Base-by-base conservation (phyloP, 2,329 filamentous ascomycete species). In the Fonsecaea pedrosoi region DNA sequence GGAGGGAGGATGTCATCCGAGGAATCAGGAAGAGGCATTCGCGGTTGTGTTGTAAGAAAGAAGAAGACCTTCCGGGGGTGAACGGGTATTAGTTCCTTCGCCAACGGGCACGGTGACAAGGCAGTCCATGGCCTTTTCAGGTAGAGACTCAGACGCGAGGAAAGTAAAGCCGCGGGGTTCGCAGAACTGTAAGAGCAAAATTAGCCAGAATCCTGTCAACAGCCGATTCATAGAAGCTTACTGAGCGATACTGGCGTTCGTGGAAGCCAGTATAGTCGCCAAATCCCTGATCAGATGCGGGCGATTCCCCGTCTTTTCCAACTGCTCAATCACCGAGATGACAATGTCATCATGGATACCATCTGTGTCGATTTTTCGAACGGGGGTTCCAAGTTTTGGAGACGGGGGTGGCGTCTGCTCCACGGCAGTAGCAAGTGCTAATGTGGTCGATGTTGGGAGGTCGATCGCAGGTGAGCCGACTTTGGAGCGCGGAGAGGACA, bases 1-100 rank as follows among this genome's bases (percentile, higher is more conserved):
- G 82, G 70, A 76, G 81, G 77, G 71, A 84, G 74, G 74, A 81
- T 78, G 74, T 86, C 82, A 64, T 83, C 82, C 60, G 87, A 81
- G 53, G 82, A 85, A 71, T 91, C 87, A 1, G 92, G 92, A 21
- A 98, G 87, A 42, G 92, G 88, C 76, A 94, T 92, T 75, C 90
- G 92, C 55, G 91, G 89, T 75, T 86, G 90, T n/a, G 91, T 96
- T 45, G 92, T 96, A 67, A 99, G 87, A 81, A 94, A 98, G 81
- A 96, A 98, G 83, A 97, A 98, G 55, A 96, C 94, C 79, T 95
- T 92, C 76, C 94, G 91, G 21, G 95, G 95, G 77, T 98, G 94
- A 50, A 94, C 90, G 48, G 91, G 89, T 77, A 97, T 92, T 62
- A 97, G 87, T 79, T 97, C 92, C 81, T 98, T 98, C 60, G 92